Base-by-base conservation (phyloP, 768 basidiomycete genomes). In the Leucocoprinus leucothites region DNA sequence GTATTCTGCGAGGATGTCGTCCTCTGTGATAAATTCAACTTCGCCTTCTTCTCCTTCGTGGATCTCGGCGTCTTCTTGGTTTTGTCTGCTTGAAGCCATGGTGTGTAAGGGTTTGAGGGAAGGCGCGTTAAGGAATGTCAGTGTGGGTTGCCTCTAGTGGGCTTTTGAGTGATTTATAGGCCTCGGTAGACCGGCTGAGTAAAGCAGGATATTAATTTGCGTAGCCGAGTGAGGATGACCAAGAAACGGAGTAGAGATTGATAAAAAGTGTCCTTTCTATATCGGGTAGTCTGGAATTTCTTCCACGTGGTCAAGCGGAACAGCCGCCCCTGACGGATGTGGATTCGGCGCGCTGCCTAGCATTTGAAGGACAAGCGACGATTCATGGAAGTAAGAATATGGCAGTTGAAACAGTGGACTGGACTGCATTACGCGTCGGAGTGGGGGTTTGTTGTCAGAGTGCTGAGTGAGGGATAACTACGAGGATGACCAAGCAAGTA, bases 1-100 rank as follows among this genome's bases (percentile, higher is more conserved):
- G 14, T 89, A 72, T 65, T 88, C 90, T 42, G 72, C 74, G 18
- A 82, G 73, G 44, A 90, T 78, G 54, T 91, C 90, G 45, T 83
- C 83, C 24, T 78, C 71, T 45, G 77, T 71, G 67, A 92, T 84
- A 67, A 82, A 91, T 40, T 83, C 77, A 3, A 18, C 26, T 25
- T 61, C 60, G 41, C 46, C 57, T 9, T 58, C 57, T 13, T 55
- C 57, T 19, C 49, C 36, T 22, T 50, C 22, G 7, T 76, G 77
- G 53, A 72, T 67, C 21, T 80, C 74, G 54, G 71, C 62, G 53
- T 76, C 62, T 48, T 71, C 64, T 40, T 69, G 65, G 51, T 59
- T 69, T 40, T 67, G 61, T 54, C 69, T 68, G 65, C 61, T 66
- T 49, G 69, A 63, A 49, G 72, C 59, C 74, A 76, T 75, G 58